These are phyloP conservation scores for Letharia columbiana DNA, from an alignment of 495 filamentous ascomycete species.

Conservation along the genomic window DNA sequence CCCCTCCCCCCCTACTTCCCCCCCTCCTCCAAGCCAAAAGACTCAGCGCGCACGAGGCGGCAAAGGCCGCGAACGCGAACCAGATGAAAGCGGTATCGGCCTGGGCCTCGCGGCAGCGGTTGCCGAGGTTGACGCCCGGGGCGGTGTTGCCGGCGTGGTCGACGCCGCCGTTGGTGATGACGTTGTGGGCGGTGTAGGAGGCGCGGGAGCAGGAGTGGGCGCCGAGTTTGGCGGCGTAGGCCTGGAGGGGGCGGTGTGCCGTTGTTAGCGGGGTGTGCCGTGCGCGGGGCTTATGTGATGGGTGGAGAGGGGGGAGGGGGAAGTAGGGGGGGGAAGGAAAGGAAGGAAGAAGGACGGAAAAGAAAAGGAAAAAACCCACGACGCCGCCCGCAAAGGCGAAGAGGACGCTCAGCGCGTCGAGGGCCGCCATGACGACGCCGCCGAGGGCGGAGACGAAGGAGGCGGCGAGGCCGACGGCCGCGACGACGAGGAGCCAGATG, in stretches of 20 bases:
- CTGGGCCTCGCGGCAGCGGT: constrained; percentile 61
- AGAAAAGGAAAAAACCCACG: constrained; percentile 35
- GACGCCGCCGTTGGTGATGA: constrained; percentile 51
- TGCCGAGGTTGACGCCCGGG: constrained; percentile 30
- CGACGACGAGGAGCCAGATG: constrained; percentile 46
- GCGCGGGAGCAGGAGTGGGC: constrained; percentile 16
- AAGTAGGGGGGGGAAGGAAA: neutral
- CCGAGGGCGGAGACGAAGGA: constrained; percentile 39
- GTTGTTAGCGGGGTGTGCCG: no score
- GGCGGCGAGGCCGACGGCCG: constrained; percentile 54
- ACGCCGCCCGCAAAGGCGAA: constrained; percentile 59
- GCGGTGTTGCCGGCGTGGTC: constrained; percentile 2
- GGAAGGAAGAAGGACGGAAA: no score
- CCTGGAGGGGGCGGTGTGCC: no score
- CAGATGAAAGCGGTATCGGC: constrained; percentile 61
- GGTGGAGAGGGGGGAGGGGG: neutral
- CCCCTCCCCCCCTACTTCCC: neutral
- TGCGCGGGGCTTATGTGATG: no score
- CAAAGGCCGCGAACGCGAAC: constrained; percentile 57
- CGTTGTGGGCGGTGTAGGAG: constrained; percentile 45
- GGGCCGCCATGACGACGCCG: constrained; percentile 40
- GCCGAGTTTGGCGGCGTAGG: constrained; percentile 20
- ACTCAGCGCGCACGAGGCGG: constrained; percentile 40
- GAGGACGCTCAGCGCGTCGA: constrained; percentile 52
- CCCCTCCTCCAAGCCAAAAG: constrained; percentile 18